Evolutionary conservation across 73 alveolate species (phyloP).

Genomic region (Paramecium bursaria): DNA sequence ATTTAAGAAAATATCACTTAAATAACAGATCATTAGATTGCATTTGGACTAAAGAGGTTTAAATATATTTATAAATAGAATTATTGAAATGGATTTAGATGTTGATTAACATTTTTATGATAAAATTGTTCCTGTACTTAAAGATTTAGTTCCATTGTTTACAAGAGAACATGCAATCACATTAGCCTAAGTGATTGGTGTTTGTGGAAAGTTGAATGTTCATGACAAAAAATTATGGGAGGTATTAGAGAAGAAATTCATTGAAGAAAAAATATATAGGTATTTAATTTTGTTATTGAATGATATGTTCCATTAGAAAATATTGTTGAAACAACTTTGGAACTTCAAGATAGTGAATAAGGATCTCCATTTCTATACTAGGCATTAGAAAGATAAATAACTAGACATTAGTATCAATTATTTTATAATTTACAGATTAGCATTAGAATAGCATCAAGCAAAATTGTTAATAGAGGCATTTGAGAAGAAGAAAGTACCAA

Average conservation of each 20-base stretch:
- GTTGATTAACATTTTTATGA: slow-evolving; percentile 50
- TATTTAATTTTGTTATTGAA: not conserved
- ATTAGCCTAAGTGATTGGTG: slow-evolving; percentile 4
- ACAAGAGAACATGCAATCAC: slow-evolving; percentile 51
- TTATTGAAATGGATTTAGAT: slow-evolving; percentile 30
- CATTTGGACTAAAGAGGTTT: slow-evolving; percentile 46
- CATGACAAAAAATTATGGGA: slow-evolving; percentile 37
- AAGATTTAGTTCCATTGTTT: slow-evolving; percentile 38
- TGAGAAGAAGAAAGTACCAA: slow-evolving; percentile 29
- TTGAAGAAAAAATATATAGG: slow-evolving; percentile 43
- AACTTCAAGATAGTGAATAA: slow-evolving; percentile 24
- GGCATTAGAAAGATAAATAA: slow-evolving; percentile 35
- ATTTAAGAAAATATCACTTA: slow-evolving; percentile 24
- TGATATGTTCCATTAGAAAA: slow-evolving; percentile 51
- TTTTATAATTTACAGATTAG: no score
- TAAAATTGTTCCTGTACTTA: slow-evolving; percentile 18
- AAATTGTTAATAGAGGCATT: slow-evolving; percentile 24
- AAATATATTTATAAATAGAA: not conserved
- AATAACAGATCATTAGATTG: slow-evolving; percentile 50
- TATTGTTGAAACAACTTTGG: slow-evolving; percentile 16
- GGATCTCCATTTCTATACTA: slow-evolving; percentile 29
- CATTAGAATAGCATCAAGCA: not conserved
- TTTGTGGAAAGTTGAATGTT: slow-evolving; percentile 42
- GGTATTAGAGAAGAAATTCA: slow-evolving; percentile 44
- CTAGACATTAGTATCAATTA: no score